These are phyloP conservation scores for Taphrina betulina DNA, from an alignment of 1,139 yeast species.

Conservation along the genomic window DNA sequence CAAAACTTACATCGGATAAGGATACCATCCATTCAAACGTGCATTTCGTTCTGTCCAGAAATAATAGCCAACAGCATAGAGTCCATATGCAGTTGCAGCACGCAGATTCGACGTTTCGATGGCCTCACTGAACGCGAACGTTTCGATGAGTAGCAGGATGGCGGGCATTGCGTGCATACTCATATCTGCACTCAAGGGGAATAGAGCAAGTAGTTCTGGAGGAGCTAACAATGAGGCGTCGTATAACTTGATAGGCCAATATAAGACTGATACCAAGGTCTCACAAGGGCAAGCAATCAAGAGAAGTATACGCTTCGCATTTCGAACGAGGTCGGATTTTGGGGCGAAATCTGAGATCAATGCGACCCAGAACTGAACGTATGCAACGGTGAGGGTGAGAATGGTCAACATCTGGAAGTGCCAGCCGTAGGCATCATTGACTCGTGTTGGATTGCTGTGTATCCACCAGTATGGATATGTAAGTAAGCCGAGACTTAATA, in stretches of 20 bases:
- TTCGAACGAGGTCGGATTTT: neutral
- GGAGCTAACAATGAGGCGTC: constrained; percentile 15
- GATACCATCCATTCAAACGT: constrained; percentile 23
- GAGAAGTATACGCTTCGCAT: neutral
- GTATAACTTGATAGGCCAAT: constrained; percentile 8
- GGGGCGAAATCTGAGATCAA: constrained; percentile 4
- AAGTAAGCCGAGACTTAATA: constrained; percentile 11
- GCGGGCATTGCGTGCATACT: constrained; percentile 31
- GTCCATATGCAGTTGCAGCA: constrained; percentile 14
- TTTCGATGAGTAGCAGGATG: constrained; percentile 11
- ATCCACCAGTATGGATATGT: constrained; percentile 25
- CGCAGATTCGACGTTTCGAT: neutral
- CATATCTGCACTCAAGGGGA: constrained; percentile 22
- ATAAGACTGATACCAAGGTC: constrained; percentile 9
- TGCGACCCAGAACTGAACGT: constrained; percentile 9
- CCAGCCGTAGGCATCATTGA: constrained; percentile 14
- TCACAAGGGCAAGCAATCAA: constrained; percentile 26
- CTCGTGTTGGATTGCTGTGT: constrained; percentile 1
- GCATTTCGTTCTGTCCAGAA: constrained; percentile 27
- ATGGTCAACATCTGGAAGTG: constrained; percentile 29
- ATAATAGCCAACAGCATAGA: constrained; percentile 8
- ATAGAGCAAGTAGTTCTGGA: constrained; percentile 3
- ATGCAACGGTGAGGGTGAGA: constrained; percentile 20
- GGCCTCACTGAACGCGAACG: constrained; percentile 16
- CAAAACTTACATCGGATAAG: constrained; percentile 24